Evolutionary conservation across 2,329 filamentous ascomycete genomes (phyloP).

Genomic region (Diaporthe amygdali): DNA sequence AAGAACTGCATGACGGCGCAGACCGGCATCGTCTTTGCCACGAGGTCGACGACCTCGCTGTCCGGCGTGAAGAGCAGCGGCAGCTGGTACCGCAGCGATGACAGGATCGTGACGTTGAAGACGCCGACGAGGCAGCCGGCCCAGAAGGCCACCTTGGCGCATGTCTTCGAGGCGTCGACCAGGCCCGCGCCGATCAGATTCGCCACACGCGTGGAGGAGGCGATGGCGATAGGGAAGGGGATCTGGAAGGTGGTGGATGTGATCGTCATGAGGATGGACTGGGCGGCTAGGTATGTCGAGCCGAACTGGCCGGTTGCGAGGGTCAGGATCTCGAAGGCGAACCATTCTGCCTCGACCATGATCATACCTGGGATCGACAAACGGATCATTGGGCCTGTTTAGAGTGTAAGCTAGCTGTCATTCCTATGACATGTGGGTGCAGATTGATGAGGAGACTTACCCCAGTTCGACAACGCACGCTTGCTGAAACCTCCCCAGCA

Average conservation of each 20-base stretch:
- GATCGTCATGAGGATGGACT: conserved; percentile 82
- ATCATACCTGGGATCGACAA: conserved; percentile 88
- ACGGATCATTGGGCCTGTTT: conserved; percentile 73
- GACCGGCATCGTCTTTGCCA: conserved; percentile 75
- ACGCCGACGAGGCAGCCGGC: conserved; percentile 74
- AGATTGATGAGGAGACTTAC: conserved; percentile 53
- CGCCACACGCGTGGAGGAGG: conserved; percentile 84
- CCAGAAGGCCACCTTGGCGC: conserved; percentile 76
- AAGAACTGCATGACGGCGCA: conserved; percentile 91
- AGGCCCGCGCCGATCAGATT: conserved; percentile 91
- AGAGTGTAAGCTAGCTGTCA: neutral
- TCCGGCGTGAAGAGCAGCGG: conserved; percentile 82
- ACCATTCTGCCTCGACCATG: conserved; percentile 93
- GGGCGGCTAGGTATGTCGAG: conserved; percentile 80
- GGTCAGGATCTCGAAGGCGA: conserved; percentile 91
- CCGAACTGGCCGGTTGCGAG: conserved; percentile 82
- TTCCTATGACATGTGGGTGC: conserved; percentile 11
- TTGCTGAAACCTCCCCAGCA: conserved; percentile 84
- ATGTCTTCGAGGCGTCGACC: conserved; percentile 78
- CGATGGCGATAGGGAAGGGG: conserved; percentile 89
- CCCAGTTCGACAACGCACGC: conserved; percentile 76
- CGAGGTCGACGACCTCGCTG: conserved; percentile 69
- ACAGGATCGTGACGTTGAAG: conserved; percentile 77
- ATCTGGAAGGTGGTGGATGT: conserved; percentile 86
- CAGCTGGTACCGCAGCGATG: conserved; percentile 72